Conservation (phyloP, 2,329 filamentous ascomycete species). For the Epichloe scottii region DNA sequence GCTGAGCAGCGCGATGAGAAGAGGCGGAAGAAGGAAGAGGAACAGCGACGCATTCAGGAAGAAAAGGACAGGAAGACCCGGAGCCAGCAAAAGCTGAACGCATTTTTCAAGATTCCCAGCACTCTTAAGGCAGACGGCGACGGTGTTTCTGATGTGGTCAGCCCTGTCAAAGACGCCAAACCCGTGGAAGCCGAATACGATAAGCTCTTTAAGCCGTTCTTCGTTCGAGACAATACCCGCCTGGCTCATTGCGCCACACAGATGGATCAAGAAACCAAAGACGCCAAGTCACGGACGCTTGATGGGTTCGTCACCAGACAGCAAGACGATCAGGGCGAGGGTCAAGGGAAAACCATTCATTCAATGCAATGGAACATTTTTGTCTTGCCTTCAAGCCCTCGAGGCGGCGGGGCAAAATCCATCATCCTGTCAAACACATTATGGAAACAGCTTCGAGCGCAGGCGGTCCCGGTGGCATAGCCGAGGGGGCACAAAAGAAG, state of each 20-base stretch:
- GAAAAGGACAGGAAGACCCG: constrained; percentile 38
- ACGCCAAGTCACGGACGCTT: constrained; percentile 37
- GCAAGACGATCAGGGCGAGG: constrained; percentile 25
- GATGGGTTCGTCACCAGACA: constrained; percentile 39
- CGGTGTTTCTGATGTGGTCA: constrained; percentile 15
- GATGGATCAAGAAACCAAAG: constrained; percentile 44
- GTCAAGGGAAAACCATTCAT: constrained; percentile 21
- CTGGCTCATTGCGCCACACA: constrained; percentile 49
- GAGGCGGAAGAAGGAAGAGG: constrained; percentile 38
- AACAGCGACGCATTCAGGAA: constrained; percentile 24
- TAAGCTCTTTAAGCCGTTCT: constrained; percentile 69
- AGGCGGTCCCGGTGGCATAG: constrained; percentile 21
- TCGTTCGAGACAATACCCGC: constrained; percentile 58
- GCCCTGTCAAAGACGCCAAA: constrained; percentile 17
- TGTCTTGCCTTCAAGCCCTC: constrained; percentile 26
- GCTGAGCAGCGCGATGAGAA: constrained; percentile 33
- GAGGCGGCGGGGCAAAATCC: constrained; percentile 33
- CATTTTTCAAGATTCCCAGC: constrained; percentile 28
- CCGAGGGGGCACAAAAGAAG: constrained; percentile 22
- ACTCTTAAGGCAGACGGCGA: constrained; percentile 28
- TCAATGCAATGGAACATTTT: constrained; percentile 35
- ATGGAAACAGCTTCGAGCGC: constrained; percentile 39
- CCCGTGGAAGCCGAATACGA: constrained; percentile 43
- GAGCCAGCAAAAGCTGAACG: constrained; percentile 33
- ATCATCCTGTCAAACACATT: constrained; percentile 46